Evolutionary conservation across 2,329 filamentous ascomycete species (phyloP).

Genomic region (Colletotrichum tamarilloi): DNA sequence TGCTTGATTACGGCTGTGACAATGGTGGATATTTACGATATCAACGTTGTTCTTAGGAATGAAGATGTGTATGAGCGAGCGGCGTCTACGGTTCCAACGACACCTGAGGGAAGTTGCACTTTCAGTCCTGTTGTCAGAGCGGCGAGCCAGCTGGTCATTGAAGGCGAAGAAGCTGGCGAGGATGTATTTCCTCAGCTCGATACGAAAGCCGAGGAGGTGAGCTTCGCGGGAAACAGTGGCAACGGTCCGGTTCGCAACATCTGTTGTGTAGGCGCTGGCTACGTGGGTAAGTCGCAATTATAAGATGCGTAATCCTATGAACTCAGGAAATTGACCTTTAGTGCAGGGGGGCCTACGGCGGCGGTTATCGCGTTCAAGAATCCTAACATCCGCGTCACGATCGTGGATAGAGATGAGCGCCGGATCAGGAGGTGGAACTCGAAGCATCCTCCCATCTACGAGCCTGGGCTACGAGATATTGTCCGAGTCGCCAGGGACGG

Average conservation of each 20-base stretch:
- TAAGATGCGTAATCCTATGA: too few species aligned
- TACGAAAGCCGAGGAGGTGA: background rate
- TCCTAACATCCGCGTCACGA: constrained; percentile 76
- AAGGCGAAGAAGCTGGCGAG: constrained; percentile 36
- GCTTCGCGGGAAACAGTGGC: background rate
- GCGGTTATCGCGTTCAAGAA: constrained; percentile 81
- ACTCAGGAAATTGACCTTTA: background rate
- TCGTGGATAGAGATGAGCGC: constrained; percentile 74
- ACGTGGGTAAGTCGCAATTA: constrained; percentile 69
- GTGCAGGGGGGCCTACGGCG: constrained; percentile 76
- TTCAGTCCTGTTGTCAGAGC: constrained; percentile 54
- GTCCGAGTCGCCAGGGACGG: constrained; percentile 73
- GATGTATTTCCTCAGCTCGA: constrained; percentile 17
- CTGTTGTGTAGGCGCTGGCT: constrained; percentile 80
- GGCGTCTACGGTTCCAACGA: constrained; percentile 57
- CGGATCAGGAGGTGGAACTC: constrained; percentile 82
- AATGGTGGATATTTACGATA: background rate
- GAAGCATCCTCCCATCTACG: constrained; percentile 78
- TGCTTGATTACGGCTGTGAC: background rate
- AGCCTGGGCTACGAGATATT: constrained; percentile 76
- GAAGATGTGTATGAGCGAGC: background rate
- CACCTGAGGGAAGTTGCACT: constrained; percentile 54
- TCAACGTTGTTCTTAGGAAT: background rate
- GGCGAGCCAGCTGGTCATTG: background rate
- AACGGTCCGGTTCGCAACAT: constrained; percentile 62